Evolutionary conservation across 2,329 filamentous ascomycete species (phyloP), one percentile per base, ranked within the genome.

Genomic region (Aspergillus pseudotamarii): DNA sequence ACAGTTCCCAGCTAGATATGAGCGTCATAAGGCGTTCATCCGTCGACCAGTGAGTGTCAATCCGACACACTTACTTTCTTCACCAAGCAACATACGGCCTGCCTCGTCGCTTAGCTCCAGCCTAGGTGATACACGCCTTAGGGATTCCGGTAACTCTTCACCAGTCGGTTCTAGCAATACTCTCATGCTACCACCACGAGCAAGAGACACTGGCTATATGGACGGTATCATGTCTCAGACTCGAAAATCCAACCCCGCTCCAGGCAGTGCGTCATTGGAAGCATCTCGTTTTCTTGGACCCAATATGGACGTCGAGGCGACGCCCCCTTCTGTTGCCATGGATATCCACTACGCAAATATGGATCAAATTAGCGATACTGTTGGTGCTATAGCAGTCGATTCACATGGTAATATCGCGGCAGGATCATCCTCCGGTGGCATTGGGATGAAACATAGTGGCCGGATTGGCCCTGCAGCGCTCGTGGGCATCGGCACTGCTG

Each of bases 391-490:
- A 73, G 95, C 93, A 12, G 89, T 99, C 66, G 95, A 99, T 73
- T 85, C 86, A 57, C 87, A 85, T 69, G 95, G 95, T 19, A 90
- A 91, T 63, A 97, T 99, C 73, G 94, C 96, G 5, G 95, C 94
- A 4, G 95, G 91, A 19, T 97, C 95, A 1, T 99, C 95, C 2
- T 99, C 96, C 19, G 95, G 95, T 6, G 95, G 95, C 1, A 99
- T 99, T 75, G 94, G 95, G 32, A 97, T 99, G 94, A 99, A 99
- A 76, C 94, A 97, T 77, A 88, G 89, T 64, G 96, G 95, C 6
- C 90, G 95, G 41, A 86, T 97, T 66, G 96, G 95, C 0, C 95
- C 95, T 36, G 96, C 95, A 38, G 95, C 95, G 23, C 85, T 99
- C 19, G 92, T 98, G 16, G 94, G 95, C 9, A 88, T 98, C 59